phyloP scores from a whole-genome alignment of 441 rosid species.

The Dalechampia spathulata region DNA sequence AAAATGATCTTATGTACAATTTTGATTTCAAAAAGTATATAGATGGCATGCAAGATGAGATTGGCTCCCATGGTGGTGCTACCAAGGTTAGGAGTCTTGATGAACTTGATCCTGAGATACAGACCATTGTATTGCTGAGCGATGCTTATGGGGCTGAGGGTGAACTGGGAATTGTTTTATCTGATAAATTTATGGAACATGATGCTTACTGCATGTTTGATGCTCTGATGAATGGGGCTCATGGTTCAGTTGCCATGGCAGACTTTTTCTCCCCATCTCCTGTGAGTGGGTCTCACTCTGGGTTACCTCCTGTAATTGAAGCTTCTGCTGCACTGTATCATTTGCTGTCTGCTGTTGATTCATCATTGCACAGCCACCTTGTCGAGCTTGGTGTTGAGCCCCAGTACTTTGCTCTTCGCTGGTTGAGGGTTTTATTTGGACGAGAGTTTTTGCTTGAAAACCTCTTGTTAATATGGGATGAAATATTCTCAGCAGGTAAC shows the following conservation, averaged over 20 bases:
- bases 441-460: constrained; percentile 73
- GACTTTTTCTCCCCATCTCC: constrained; percentile 64
- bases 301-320: constrained; percentile 83
- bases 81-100: constrained; percentile 44
- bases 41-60: constrained; percentile 59
- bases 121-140: constrained; percentile 47
- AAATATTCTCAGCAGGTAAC: constrained; percentile 68
- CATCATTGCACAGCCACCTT: constrained; percentile 80
- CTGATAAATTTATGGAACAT: constrained; percentile 96
- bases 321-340: constrained; percentile 79
- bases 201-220: constrained; percentile 98
- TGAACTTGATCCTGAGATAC: constrained; percentile 73
- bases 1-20: constrained; percentile 61
- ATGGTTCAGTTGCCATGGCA: constrained; percentile 74
- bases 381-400: constrained; percentile 95
- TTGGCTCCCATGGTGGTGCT: constrained; percentile 37
- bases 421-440: constrained; percentile 90
- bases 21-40: constrained; percentile 67
- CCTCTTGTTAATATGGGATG: constrained; percentile 87
- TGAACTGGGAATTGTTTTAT: constrained; percentile 87
- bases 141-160: constrained; percentile 98
- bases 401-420: constrained; percentile 91
- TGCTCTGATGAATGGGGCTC: constrained; percentile 75
- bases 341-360: constrained; percentile 64
- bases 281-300: constrained; percentile 42